Evolutionary conservation across 2,329 filamentous ascomycete genomes (phyloP).

Genomic region (Metarhizium robertsii): DNA sequence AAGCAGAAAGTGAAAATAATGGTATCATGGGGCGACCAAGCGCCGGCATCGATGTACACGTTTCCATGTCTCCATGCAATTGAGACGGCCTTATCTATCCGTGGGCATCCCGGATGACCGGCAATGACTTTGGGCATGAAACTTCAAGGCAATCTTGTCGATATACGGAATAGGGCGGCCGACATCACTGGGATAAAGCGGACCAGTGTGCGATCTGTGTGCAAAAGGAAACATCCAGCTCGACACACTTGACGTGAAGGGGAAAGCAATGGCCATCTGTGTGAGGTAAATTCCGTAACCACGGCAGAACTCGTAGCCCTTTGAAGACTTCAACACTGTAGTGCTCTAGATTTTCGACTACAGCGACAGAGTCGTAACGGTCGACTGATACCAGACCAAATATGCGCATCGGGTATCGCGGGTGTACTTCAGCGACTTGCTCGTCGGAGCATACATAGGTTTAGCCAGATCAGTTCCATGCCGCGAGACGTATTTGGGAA

Average conservation of each 20-base stretch:
- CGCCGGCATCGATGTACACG: slow-evolving; percentile 9
- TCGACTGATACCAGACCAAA: slow-evolving; percentile 7
- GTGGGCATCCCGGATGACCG: slow-evolving; percentile 9
- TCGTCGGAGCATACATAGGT: slow-evolving; percentile 7
- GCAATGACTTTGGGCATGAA: slow-evolving; percentile 7
- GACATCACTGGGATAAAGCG: slow-evolving; percentile 8
- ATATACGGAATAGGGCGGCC: slow-evolving; percentile 9
- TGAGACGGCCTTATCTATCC: slow-evolving; percentile 6
- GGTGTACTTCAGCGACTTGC: slow-evolving; percentile 6
- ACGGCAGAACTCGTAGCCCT: slow-evolving; percentile 7
- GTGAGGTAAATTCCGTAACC: slow-evolving; percentile 8
- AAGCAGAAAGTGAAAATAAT: not conserved
- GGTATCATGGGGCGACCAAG: slow-evolving; percentile 6
- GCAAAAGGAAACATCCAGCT: slow-evolving; percentile 8
- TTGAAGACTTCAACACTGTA: slow-evolving; percentile 9
- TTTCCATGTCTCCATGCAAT: slow-evolving; percentile 9
- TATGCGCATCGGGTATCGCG: slow-evolving; percentile 8
- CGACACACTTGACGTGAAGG: slow-evolving; percentile 8
- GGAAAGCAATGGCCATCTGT: slow-evolving; percentile 9
- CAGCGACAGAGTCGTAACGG: slow-evolving; percentile 6
- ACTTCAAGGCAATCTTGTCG: slow-evolving; percentile 8
- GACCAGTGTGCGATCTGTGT: slow-evolving; percentile 8
- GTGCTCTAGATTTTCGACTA: slow-evolving; percentile 7
- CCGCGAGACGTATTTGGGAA: slow-evolving; percentile 7
- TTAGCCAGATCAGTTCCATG: slow-evolving; percentile 6